phyloP scores from a whole-genome alignment of 352 stramenopile species.

The Bremia lactucae region DNA sequence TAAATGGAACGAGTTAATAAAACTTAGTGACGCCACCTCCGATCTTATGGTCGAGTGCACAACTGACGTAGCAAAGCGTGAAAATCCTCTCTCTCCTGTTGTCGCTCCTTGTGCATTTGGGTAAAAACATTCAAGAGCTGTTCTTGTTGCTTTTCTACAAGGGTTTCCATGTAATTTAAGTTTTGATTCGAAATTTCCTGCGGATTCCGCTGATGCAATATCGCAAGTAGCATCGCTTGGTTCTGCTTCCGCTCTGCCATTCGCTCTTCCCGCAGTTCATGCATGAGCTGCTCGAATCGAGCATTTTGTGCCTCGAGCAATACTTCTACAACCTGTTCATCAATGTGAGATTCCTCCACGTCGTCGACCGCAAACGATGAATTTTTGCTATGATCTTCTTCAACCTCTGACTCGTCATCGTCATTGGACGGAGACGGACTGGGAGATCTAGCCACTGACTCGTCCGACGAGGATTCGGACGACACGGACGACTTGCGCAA shows the following conservation, averaged over 20 bases:
- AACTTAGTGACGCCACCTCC: no score
- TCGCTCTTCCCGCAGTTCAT: conserved; percentile 20
- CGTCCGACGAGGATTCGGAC: conserved; percentile 13
- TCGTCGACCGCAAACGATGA: conserved; percentile 1
- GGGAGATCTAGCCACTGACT: conserved; percentile 5
- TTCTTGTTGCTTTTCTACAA: conserved; percentile 24
- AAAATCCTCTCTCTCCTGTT: conserved; percentile 29
- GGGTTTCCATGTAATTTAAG: conserved; percentile 14
- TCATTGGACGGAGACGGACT: conserved; percentile 10
- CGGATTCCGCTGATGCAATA: conserved; percentile 19
- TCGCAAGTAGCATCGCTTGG: conserved; percentile 24
- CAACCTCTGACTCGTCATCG: conserved; percentile 16
- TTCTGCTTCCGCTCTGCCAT: conserved; percentile 26
- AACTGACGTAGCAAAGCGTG: conserved; percentile 17
- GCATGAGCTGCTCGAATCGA: conserved; percentile 24
- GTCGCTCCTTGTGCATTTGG: conserved; percentile 26
- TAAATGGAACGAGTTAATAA: no score
- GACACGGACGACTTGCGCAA: conserved; percentile 14
- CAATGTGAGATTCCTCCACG: conserved; percentile 9
- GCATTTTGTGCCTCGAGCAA: conserved; percentile 23
- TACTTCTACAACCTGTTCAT: conserved; percentile 18
- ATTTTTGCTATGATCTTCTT: conserved; percentile 2
- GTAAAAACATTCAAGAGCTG: conserved; percentile 29
- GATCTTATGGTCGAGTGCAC: conserved; percentile 7
- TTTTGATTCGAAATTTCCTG: conserved; percentile 14